A percentile compares a stretch with the other conserved stretches of the same genome.
These are phyloP conservation scores for Aspergillus vadensis DNA, from an alignment of 2,329 filamentous ascomycete species.

Conservation along the genomic window DNA sequence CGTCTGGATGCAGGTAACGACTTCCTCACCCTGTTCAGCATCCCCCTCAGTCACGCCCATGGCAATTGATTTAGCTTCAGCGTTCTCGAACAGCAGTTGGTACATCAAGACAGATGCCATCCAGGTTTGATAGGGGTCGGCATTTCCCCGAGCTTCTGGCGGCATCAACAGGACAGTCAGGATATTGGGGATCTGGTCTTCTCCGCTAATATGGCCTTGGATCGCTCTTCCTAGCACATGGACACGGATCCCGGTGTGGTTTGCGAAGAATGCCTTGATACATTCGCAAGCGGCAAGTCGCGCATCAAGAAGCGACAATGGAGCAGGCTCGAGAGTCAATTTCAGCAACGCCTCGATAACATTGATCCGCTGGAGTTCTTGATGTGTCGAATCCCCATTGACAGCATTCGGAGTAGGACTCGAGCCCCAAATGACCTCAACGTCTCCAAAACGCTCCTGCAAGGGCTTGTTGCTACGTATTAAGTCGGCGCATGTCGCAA, in stretches of 20 bases:
- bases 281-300: slow-evolving; percentile 85
- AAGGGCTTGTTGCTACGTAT: slow-evolving; percentile 77
- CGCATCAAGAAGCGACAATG: slow-evolving; percentile 71
- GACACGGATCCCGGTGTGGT: slow-evolving; percentile 75
- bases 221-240: slow-evolving; percentile 90
- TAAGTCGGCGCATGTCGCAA: slow-evolving; percentile 82
- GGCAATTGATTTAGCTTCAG: slow-evolving; percentile 74
- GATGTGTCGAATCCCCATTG: slow-evolving; percentile 43
- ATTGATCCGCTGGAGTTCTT: slow-evolving; percentile 68
- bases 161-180: slow-evolving; percentile 77
- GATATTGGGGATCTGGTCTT: slow-evolving; percentile 84
- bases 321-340: slow-evolving; percentile 69
- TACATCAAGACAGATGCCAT: slow-evolving; percentile 86
- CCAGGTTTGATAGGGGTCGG: slow-evolving; percentile 85
- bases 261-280: slow-evolving; percentile 87
- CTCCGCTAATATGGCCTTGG: slow-evolving; percentile 75
- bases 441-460: slow-evolving; percentile 86
- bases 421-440: slow-evolving; percentile 64
- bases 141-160: slow-evolving; percentile 59
- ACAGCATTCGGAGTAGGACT: slow-evolving; percentile 24
- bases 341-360: slow-evolving; percentile 93
- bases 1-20: slow-evolving; percentile 89
- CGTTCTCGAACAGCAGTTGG: slow-evolving; percentile 79
- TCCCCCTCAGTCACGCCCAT: slow-evolving; percentile 88
- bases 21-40: slow-evolving; percentile 85